Evolutionary conservation across 805 yeast species (phyloP).

Genomic region (Spathaspora hagerdaliae): DNA sequence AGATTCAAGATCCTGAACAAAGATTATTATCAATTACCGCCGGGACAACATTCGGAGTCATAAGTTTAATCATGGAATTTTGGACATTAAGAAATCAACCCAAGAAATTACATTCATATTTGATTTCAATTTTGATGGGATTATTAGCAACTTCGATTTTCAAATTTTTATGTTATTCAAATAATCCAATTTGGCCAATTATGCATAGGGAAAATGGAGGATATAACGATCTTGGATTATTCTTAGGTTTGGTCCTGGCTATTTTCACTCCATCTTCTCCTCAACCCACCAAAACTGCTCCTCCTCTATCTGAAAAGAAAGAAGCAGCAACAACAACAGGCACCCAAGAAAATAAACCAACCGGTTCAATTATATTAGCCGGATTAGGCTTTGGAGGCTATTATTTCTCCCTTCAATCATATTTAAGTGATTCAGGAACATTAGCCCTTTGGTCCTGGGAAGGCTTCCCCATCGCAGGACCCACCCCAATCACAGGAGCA

Average conservation of each 20-base stretch:
- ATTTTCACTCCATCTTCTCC: slow-evolving; percentile 46
- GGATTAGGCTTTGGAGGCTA: slow-evolving; percentile 74
- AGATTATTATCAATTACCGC: slow-evolving; percentile 63
- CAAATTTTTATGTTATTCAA: slow-evolving; percentile 73
- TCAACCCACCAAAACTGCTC: slow-evolving; percentile 9
- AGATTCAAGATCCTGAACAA: slow-evolving; percentile 62
- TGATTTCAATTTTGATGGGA: too few relatives aligned
- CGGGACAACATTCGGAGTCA: slow-evolving; percentile 61
- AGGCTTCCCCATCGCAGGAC: slow-evolving; percentile 85
- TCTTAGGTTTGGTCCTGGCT: slow-evolving; percentile 61
- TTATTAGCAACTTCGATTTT: slow-evolving; percentile 67
- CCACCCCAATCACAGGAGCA: slow-evolving; percentile 84
- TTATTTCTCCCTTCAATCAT: slow-evolving; percentile 67
- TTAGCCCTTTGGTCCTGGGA: slow-evolving; percentile 95
- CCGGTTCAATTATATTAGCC: slow-evolving; percentile 48
- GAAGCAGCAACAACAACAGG: slow-evolving; percentile 5
- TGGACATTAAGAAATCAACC: slow-evolving; percentile 26
- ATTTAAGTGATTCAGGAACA: slow-evolving; percentile 79
- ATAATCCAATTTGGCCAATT: slow-evolving; percentile 96
- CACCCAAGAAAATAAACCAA: slow-evolving; percentile 11
- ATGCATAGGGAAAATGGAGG: slow-evolving; percentile 87
- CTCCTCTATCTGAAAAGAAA: slow-evolving; percentile 4
- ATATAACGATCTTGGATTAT: slow-evolving; percentile 65
- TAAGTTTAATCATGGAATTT: slow-evolving; percentile 57
- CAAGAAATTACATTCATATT: slow-evolving; percentile 38